These are phyloP conservation scores for Pseudonitzschia multiseries DNA, from an alignment of 108 stramenopile genomes.

Conservation along the genomic window DNA sequence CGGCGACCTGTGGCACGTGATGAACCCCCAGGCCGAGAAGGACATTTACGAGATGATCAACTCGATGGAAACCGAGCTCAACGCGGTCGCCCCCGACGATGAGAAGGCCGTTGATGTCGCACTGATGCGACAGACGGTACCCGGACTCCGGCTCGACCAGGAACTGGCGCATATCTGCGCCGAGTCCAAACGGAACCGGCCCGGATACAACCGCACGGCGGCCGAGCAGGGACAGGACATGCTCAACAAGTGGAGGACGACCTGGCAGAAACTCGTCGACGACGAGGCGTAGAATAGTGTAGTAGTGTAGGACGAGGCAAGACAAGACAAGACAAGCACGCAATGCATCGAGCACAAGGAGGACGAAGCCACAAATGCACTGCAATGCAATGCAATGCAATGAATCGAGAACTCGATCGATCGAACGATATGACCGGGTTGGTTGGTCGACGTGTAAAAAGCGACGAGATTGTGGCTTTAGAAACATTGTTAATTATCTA, in stretches of 20 bases:
- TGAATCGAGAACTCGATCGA: too few species aligned
- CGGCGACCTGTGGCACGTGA: slow-evolving; percentile 80
- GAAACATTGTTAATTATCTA: too few species aligned
- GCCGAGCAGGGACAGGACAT: slow-evolving; percentile 43
- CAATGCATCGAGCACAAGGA: too few species aligned
- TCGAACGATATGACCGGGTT: too few species aligned
- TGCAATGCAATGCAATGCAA: too few species aligned
- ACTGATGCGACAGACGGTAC: slow-evolving; percentile 67
- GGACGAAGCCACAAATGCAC: too few species aligned
- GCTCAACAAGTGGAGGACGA: slow-evolving; percentile 31
- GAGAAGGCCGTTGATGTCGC: slow-evolving; percentile 60
- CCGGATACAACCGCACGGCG: slow-evolving; percentile 52
- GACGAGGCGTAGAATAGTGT: background rate
- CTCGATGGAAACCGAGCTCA: slow-evolving; percentile 39
- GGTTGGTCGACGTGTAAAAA: too few species aligned
- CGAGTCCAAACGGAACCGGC: slow-evolving; percentile 59
- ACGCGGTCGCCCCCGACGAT: slow-evolving; percentile 72
- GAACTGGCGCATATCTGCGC: slow-evolving; percentile 63
- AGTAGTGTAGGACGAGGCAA: too few species aligned
- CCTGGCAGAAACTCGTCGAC: slow-evolving; percentile 23
- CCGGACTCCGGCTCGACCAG: slow-evolving; percentile 78
- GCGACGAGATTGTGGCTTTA: too few species aligned
- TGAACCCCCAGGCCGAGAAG: slow-evolving; percentile 65
- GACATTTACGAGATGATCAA: slow-evolving; percentile 77
- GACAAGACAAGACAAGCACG: too few species aligned